Conservation (phyloP, 164 flowering plant genomes). For the Akebia trifoliata region DNA sequence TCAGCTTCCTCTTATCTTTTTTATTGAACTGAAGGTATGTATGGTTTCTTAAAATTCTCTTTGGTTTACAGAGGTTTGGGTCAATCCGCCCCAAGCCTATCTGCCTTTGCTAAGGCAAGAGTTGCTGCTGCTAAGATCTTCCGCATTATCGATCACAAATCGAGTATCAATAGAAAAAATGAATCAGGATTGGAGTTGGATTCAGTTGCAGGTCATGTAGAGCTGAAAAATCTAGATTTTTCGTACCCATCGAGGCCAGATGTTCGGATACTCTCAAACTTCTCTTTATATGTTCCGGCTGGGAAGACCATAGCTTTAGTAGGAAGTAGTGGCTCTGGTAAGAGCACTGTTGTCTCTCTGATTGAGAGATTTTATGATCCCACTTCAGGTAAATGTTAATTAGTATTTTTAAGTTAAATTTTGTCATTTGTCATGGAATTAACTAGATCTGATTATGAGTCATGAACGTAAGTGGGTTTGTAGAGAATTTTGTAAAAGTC, state of each 20-base stretch:
- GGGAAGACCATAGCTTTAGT: conserved; percentile 89
- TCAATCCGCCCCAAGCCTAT: conserved; percentile 86
- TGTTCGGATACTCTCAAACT: conserved; percentile 48
- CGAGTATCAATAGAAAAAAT: conserved; percentile 50
- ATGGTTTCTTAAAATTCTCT: conserved; percentile 1
- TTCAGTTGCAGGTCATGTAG: conserved; percentile 69
- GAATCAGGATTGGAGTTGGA: conserved; percentile 69
- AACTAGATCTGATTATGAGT: conserved; percentile 4
- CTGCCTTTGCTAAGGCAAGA: conserved; percentile 86
- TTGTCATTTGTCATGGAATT: conserved; percentile 6
- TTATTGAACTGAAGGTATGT: neutral
- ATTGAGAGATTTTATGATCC: conserved; percentile 92
- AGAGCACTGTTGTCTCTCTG: conserved; percentile 87
- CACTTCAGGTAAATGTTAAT: conserved; percentile 42
- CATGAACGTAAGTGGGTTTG: neutral
- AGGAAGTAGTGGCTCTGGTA: conserved; percentile 93
- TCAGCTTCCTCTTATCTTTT: neutral
- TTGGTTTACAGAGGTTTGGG: conserved; percentile 62
- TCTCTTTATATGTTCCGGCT: conserved; percentile 60
- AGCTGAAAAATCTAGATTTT: conserved; percentile 65
- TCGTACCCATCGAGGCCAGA: conserved; percentile 79
- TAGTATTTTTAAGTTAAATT: neutral
- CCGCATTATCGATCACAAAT: conserved; percentile 73
- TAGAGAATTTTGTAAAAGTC: neutral
- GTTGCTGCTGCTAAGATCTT: conserved; percentile 88